Evolutionary conservation across 2,329 filamentous ascomycete genomes (phyloP).

Genomic region (Xylaria sp.): DNA sequence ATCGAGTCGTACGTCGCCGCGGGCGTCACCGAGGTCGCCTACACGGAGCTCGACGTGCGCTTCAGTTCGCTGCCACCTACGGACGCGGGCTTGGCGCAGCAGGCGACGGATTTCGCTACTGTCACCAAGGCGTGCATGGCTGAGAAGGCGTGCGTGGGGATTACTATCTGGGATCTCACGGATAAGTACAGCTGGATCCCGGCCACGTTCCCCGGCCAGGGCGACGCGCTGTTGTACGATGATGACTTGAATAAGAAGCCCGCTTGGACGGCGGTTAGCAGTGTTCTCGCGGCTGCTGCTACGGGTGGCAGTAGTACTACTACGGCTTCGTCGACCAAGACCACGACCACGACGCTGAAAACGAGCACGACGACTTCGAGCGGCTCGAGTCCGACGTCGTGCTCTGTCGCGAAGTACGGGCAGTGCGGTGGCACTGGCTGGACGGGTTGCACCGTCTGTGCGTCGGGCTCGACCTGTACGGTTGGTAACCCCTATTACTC

Average conservation of each 20-base stretch:
- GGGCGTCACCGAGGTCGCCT: slow-evolving; percentile 64
- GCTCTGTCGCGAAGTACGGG: slow-evolving; percentile 41
- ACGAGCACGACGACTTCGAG: slow-evolving; percentile 23
- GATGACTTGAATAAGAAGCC: slow-evolving; percentile 53
- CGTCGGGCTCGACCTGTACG: slow-evolving; percentile 47
- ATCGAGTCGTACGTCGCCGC: slow-evolving; percentile 63
- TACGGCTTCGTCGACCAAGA: slow-evolving; percentile 2
- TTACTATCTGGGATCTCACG: slow-evolving; percentile 57
- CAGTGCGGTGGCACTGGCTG: slow-evolving; percentile 49
- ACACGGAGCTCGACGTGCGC: slow-evolving; percentile 72
- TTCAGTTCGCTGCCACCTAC: slow-evolving; percentile 59
- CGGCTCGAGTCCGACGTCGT: slow-evolving; percentile 25
- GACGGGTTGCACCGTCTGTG: slow-evolving; percentile 47
- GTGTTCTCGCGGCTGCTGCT: slow-evolving; percentile 51
- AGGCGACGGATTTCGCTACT: slow-evolving; percentile 59
- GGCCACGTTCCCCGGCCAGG: slow-evolving; percentile 51
- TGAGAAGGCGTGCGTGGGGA: slow-evolving; percentile 53
- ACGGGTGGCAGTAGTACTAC: slow-evolving; percentile 33
- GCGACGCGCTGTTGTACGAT: slow-evolving; percentile 55
- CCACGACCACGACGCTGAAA: neutral
- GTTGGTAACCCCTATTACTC: slow-evolving; percentile 48
- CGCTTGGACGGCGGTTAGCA: slow-evolving; percentile 53
- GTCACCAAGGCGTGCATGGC: slow-evolving; percentile 53
- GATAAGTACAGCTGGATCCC: slow-evolving; percentile 58
- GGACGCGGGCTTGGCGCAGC: slow-evolving; percentile 55